Conservation (phyloP, 805 yeast species). For the Myxozyma nipponensis region DNA sequence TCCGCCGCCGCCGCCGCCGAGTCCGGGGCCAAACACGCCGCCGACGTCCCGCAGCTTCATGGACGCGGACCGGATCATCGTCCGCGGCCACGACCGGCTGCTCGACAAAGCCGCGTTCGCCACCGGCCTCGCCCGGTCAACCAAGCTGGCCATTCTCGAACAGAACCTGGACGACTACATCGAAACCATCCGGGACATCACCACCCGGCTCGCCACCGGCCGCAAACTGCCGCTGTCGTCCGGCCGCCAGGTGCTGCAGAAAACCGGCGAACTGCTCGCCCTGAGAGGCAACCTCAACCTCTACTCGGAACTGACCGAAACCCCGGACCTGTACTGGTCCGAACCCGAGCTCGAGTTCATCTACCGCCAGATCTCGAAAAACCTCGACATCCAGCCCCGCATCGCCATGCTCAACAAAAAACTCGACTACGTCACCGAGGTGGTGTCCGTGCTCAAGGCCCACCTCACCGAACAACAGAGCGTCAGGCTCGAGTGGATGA, state of each 20-base stretch:
- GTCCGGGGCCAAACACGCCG: not conserved
- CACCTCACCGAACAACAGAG: conserved; percentile 74
- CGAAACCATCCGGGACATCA: conserved; percentile 56
- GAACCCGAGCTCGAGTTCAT: conserved; percentile 80
- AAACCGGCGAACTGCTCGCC: conserved; percentile 71
- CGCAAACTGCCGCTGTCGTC: conserved; percentile 48
- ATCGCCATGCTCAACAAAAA: conserved; percentile 77
- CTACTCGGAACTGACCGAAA: conserved; percentile 83
- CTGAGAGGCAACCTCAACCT: conserved; percentile 79
- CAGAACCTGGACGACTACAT: conserved; percentile 65
- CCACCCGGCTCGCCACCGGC: conserved; percentile 66
- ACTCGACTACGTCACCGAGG: conserved; percentile 86
- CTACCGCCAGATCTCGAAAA: conserved; percentile 65
- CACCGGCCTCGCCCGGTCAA: conserved; percentile 80
- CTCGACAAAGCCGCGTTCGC: conserved; percentile 86
- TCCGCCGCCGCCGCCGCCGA: not conserved
- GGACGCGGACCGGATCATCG: conserved; percentile 66
- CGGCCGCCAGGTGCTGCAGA: conserved; percentile 52
- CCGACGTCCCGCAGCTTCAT: conserved; percentile 41
- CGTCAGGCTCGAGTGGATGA: conserved; percentile 80
- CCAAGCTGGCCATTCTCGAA: conserved; percentile 79
- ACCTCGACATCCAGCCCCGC: conserved; percentile 71
- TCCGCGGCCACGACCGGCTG: conserved; percentile 52
- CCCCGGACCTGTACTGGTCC: conserved; percentile 91
- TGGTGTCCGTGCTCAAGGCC: conserved; percentile 70